Evolutionary conservation across 805 yeast genomes (phyloP).

Genomic region (Yarrowia porcina): DNA sequence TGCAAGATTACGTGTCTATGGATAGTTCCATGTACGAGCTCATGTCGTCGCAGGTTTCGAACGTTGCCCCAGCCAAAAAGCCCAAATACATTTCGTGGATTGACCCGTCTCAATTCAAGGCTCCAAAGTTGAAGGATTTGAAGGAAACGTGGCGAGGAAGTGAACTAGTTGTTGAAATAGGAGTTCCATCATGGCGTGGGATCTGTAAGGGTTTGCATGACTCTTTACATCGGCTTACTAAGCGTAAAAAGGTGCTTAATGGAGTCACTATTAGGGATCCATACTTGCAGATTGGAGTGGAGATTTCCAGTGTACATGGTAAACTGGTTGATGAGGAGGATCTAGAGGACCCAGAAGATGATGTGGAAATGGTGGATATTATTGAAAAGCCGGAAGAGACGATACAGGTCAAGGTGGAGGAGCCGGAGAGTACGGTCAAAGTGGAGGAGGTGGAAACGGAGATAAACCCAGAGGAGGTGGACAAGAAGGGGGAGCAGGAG

Average conservation of each 20-base stretch:
- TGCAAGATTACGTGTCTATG: constrained; percentile 4
- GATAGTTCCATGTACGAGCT: not conserved
- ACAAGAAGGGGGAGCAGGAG: not conserved
- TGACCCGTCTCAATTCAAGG: not conserved
- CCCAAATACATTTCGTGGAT: constrained; percentile 18
- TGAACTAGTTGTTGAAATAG: constrained; percentile 13
- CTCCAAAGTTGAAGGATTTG: not conserved
- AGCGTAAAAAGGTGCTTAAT: constrained; percentile 3
- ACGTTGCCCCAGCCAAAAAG: not conserved
- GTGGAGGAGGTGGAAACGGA: not conserved
- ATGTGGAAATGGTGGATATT: constrained; percentile 1
- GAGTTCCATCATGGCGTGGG: constrained; percentile 19
- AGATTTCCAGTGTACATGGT: constrained; percentile 11
- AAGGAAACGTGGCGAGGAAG: constrained; percentile 13
- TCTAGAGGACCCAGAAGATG: not conserved
- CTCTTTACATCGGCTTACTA: not conserved
- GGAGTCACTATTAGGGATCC: constrained; percentile 14
- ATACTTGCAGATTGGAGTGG: constrained; percentile 9
- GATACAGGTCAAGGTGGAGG: not conserved
- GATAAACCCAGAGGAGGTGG: not conserved
- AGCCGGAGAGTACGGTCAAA: not conserved
- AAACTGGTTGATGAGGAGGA: constrained; percentile 15
- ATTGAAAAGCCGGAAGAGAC: not conserved
- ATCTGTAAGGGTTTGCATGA: constrained; percentile 9
- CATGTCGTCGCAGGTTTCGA: not conserved